Evolutionary conservation across 179 eudicot species (phyloP).

Genomic region (Beta corolliflora): DNA sequence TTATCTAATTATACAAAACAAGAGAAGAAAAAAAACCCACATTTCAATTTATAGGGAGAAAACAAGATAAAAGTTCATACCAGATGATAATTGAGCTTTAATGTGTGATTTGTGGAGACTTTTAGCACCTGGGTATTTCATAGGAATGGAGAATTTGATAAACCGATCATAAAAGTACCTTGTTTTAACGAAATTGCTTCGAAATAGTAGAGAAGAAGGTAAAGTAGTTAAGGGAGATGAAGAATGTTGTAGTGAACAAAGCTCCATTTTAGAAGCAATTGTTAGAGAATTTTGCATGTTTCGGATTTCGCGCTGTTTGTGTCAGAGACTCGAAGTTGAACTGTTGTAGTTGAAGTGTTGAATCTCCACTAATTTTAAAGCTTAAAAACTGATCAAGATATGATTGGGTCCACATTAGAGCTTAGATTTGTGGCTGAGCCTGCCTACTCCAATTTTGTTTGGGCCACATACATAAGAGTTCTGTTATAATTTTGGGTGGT

Average conservation of each 20-base stretch:
- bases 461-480: neutral
- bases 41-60: neutral
- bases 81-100: conserved; percentile 48
- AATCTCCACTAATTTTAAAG: neutral
- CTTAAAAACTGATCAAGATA: conserved; percentile 1
- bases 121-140: conserved; percentile 31
- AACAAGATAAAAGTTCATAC: conserved; percentile 31
- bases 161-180: conserved; percentile 30
- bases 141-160: conserved; percentile 28
- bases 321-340: neutral
- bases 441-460: neutral
- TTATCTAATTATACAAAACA: neutral
- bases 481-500: neutral
- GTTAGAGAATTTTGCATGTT: conserved; percentile 21
- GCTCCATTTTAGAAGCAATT: conserved; percentile 21
- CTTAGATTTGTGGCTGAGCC: neutral
- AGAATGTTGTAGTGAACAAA: conserved; percentile 19
- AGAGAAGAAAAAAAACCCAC: neutral
- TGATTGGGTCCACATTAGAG: neutral
- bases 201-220: conserved; percentile 6
- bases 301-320: neutral
- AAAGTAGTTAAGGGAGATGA: conserved; percentile 15
- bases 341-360: neutral
- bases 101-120: conserved; percentile 34
- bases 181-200: conserved; percentile 28